A percentile compares a stretch with the other conserved stretches of the same genome.
phyloP scores from a whole-genome alignment of 208 protist species.

The Balamuthia mandrillaris region DNA sequence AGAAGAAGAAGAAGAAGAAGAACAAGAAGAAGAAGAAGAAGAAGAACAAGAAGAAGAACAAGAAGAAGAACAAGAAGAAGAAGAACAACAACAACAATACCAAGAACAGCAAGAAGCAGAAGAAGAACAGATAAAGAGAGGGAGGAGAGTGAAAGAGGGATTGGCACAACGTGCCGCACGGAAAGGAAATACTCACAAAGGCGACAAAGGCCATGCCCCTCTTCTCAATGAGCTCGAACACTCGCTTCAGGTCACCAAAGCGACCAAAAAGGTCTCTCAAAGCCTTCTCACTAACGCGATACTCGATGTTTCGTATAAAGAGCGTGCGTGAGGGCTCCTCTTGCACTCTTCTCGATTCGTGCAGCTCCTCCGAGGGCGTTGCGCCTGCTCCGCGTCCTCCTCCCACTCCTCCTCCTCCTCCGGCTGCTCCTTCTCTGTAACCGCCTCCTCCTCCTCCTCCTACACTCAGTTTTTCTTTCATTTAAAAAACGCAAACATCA shows the following conservation, averaged over 20 bases:
- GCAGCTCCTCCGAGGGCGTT: not conserved
- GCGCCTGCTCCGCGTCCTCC: not conserved
- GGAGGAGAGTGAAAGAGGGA: not conserved
- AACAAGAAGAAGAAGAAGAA: not conserved
- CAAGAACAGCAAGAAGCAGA: not conserved
- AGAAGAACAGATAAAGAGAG: not conserved
- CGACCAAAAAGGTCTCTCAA: not conserved
- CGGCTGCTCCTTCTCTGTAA: not conserved
- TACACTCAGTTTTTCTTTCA: too few relatives aligned
- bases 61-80: too few relatives aligned
- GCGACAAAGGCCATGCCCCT: not conserved
- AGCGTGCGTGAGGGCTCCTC: not conserved
- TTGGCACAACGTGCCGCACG: not conserved
- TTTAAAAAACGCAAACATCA: not conserved
- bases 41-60: not conserved
- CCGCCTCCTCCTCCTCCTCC: not conserved
- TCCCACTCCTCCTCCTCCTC: not conserved
- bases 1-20: not conserved
- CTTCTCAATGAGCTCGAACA: slow-evolving; percentile 8
- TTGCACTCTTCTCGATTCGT: not conserved
- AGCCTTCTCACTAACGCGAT: not conserved
- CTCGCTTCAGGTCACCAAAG: not conserved
- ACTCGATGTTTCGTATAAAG: not conserved
- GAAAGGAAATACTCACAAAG: not conserved
- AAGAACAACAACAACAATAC: not conserved